Evolutionary conservation across 2,329 filamentous ascomycete species (phyloP).

Genomic region (Capronia coronata): DNA sequence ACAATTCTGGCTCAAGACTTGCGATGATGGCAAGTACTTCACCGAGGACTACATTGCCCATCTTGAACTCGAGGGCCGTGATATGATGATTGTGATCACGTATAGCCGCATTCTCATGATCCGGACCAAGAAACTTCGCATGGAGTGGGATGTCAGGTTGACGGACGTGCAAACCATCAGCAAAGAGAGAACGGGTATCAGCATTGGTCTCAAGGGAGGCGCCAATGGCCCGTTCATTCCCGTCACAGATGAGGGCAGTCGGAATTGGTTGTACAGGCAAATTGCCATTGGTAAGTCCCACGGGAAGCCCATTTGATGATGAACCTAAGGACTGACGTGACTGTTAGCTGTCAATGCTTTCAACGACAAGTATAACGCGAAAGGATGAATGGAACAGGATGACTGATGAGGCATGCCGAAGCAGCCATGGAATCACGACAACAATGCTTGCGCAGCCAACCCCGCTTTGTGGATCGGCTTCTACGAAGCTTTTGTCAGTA

Average conservation of each 20-base stretch:
- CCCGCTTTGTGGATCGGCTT: too few relatives aligned
- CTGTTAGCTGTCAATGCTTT: constrained; percentile 56
- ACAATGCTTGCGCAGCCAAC: too few relatives aligned
- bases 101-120: constrained; percentile 85
- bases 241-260: constrained; percentile 73
- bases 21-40: constrained; percentile 96
- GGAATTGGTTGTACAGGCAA: constrained; percentile 62
- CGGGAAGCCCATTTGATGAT: not conserved
- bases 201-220: constrained; percentile 78
- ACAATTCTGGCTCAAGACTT: constrained; percentile 97
- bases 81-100: constrained; percentile 84
- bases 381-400: constrained; percentile 37
- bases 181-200: constrained; percentile 92
- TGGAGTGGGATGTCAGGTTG: constrained; percentile 92
- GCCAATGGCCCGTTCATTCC: constrained; percentile 93
- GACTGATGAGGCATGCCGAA: not conserved
- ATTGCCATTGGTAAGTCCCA: constrained; percentile 50
- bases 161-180: constrained; percentile 96
- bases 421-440: too few relatives aligned
- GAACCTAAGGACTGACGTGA: constrained; percentile 3
- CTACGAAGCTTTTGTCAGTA: too few relatives aligned
- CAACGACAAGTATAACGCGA: constrained; percentile 60
- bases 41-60: constrained; percentile 96
- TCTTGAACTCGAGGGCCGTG: constrained; percentile 79
- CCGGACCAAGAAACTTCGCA: constrained; percentile 73